Evolutionary conservation across 345 rosid genomes (phyloP).

Genomic region (Arabidopsis arenosa): DNA sequence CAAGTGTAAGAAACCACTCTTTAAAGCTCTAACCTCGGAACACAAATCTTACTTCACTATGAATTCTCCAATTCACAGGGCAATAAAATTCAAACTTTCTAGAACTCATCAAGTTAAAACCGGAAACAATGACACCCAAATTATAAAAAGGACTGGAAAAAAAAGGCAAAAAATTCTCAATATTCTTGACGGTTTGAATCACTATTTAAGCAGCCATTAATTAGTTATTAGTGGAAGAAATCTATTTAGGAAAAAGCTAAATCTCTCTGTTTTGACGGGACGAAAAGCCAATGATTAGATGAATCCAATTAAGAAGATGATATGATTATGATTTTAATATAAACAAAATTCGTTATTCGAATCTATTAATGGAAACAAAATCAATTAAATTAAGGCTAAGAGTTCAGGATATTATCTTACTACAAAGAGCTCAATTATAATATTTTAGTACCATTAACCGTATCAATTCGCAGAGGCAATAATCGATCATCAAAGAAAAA

Average conservation of each 20-base stretch:
- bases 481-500: not conserved
- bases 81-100: not conserved
- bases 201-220: constrained; percentile 10
- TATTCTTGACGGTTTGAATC: no score
- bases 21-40: not conserved
- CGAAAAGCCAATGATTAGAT: constrained; percentile 3
- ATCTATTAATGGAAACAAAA: constrained; percentile 25
- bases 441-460: not conserved
- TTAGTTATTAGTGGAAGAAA: constrained; percentile 9
- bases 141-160: not conserved
- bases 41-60: constrained; percentile 27
- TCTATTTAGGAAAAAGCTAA: not conserved
- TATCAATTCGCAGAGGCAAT: not conserved
- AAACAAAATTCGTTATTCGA: not conserved
- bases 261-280: not conserved
- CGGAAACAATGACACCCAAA: constrained; percentile 2
- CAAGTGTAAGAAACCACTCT: constrained; percentile 3
- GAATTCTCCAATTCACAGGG: constrained; percentile 15
- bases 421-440: constrained; percentile 3
- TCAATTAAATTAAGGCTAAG: not conserved
- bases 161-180: not conserved
- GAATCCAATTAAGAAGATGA: not conserved
- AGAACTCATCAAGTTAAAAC: constrained; percentile 12
- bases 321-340: not conserved
- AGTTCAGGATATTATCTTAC: not conserved